Evolutionary conservation across 2,329 filamentous ascomycete genomes (phyloP).

Genomic region (Xylariaceae sp.): DNA sequence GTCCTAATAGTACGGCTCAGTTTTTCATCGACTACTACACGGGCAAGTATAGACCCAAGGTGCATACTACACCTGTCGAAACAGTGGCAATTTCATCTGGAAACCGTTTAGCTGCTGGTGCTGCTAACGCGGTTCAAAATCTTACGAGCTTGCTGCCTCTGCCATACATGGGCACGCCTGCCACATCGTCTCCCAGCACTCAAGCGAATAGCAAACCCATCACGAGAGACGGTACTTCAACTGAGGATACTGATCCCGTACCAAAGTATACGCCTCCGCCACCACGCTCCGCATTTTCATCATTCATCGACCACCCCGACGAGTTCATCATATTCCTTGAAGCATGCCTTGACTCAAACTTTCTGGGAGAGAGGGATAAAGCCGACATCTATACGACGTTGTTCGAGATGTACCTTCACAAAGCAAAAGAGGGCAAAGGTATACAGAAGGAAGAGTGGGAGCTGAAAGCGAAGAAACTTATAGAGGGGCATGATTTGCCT

Average conservation of each 20-base stretch:
- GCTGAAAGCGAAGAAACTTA: slow-evolving; percentile 79
- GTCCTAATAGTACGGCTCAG: slow-evolving; percentile 73
- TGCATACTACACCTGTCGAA: slow-evolving; percentile 44
- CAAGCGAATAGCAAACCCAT: slow-evolving; percentile 47
- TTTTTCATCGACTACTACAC: slow-evolving; percentile 96
- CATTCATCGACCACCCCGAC: slow-evolving; percentile 88
- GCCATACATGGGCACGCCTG: slow-evolving; percentile 71
- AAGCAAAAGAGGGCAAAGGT: slow-evolving; percentile 69
- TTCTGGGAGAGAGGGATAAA: slow-evolving; percentile 67
- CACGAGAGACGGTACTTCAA: slow-evolving; percentile 47
- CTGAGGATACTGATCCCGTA: slow-evolving; percentile 41
- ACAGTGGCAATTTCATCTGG: slow-evolving; percentile 36
- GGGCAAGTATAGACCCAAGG: slow-evolving; percentile 69
- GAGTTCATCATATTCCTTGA: slow-evolving; percentile 92
- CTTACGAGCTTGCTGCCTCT: slow-evolving; percentile 77
- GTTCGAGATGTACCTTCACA: slow-evolving; percentile 97
- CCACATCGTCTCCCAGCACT: slow-evolving; percentile 49
- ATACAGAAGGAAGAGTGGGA: slow-evolving; percentile 73
- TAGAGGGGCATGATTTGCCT: slow-evolving; percentile 72
- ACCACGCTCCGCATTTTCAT: slow-evolving; percentile 86
- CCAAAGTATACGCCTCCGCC: slow-evolving; percentile 71
- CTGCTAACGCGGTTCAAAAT: slow-evolving; percentile 77
- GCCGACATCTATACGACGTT: slow-evolving; percentile 88
- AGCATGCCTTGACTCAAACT: slow-evolving; percentile 69
- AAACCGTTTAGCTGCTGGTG: slow-evolving; percentile 49